A percentile compares a stretch with the other conserved stretches of the same genome.
Evolutionary conservation across 441 rosid species (phyloP).

Genomic region (Lepidium campestre): DNA sequence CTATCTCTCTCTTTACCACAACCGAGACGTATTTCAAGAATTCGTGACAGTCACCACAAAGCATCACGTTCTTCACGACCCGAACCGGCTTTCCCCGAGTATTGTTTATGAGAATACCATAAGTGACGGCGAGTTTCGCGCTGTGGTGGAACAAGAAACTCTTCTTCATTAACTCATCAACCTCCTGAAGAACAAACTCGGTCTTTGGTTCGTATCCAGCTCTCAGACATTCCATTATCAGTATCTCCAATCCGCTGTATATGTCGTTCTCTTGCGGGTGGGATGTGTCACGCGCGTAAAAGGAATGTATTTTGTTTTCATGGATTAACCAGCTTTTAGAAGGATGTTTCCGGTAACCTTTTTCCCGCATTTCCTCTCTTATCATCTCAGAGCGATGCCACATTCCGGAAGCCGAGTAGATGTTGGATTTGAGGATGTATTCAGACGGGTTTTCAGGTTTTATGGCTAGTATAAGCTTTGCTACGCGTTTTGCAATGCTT

Average conservation of each 20-base stretch:
- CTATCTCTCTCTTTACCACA: constrained; percentile 53
- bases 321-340: constrained; percentile 78
- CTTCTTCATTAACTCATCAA: constrained; percentile 79
- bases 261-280: constrained; percentile 64
- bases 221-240: constrained; percentile 60
- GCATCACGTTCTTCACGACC: constrained; percentile 62
- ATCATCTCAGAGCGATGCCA: constrained; percentile 70
- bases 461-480: constrained; percentile 49
- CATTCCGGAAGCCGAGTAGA: constrained; percentile 81
- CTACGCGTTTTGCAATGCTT: constrained; percentile 45
- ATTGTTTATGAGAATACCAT: constrained; percentile 47
- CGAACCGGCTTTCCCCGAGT: constrained; percentile 42
- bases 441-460: constrained; percentile 64
- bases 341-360: constrained; percentile 58
- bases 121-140: constrained; percentile 77
- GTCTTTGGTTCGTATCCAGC: constrained; percentile 77
- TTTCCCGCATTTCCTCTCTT: constrained; percentile 58
- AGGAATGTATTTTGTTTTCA: constrained; percentile 50
- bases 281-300: constrained; percentile 62
- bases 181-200: constrained; percentile 83
- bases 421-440: constrained; percentile 61
- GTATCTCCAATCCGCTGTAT: constrained; percentile 60
- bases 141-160: constrained; percentile 78
- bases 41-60: constrained; percentile 80
- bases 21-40: constrained; percentile 55